These are phyloP conservation scores for Hirschioporus abietinus DNA, from an alignment of 768 basidiomycete genomes.

Conservation along the genomic window DNA sequence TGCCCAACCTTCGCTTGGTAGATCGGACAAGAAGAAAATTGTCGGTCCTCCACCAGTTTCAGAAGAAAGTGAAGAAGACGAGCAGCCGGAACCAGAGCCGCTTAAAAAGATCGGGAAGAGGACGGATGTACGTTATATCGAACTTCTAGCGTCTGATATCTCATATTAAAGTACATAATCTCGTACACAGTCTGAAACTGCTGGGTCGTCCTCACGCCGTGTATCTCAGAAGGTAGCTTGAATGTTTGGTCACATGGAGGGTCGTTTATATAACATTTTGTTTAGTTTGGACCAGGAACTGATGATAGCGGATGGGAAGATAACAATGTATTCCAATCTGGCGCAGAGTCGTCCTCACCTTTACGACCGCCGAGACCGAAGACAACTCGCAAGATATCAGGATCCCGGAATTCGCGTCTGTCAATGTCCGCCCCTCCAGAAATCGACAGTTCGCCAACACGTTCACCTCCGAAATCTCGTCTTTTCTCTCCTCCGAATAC, in stretches of 20 bases:
- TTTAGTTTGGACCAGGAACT: constrained; percentile 16
- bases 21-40: constrained; percentile 19
- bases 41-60: constrained; percentile 7
- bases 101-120: constrained; percentile 22
- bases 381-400: constrained; percentile 32
- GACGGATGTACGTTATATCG: constrained; percentile 54
- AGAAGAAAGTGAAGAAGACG: constrained; percentile 51
- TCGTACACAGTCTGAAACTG: constrained; percentile 37
- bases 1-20: constrained; percentile 64
- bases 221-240: constrained; percentile 40
- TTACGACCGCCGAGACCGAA: constrained; percentile 45
- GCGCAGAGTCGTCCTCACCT: constrained; percentile 73
- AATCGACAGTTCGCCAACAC: constrained; percentile 13
- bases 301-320: constrained; percentile 89
- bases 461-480: constrained; percentile 14
- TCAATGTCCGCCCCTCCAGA: constrained; percentile 71
- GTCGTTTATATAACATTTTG: neutral
- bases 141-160: constrained; percentile 1
- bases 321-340: constrained; percentile 86
- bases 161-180: constrained; percentile 2
- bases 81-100: constrained; percentile 50
- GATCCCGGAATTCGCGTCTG: constrained; percentile 52
- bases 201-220: constrained; percentile 48
- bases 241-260: constrained; percentile 10
- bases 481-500: constrained; percentile 46